Evolutionary conservation across 2,329 filamentous ascomycete genomes (phyloP).

Genomic region (Colletotrichum lentis): DNA sequence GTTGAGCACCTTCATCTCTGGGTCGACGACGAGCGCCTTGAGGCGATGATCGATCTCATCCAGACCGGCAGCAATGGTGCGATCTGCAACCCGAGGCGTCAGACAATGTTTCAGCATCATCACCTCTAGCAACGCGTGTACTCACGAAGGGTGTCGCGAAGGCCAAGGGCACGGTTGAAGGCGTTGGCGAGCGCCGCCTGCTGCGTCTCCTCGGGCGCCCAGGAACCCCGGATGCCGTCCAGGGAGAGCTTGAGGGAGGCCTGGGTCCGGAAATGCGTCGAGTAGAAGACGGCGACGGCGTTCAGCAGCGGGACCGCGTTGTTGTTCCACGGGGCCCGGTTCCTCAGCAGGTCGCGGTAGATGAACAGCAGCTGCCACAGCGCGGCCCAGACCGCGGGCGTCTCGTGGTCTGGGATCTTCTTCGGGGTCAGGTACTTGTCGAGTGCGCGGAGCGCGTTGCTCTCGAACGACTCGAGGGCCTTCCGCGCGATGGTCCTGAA

Average conservation of each 20-base stretch:
- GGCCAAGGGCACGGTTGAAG: slow-evolving; percentile 26
- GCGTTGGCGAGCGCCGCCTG: slow-evolving; percentile 4
- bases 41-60: slow-evolving; percentile 22
- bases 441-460: slow-evolving; percentile 51
- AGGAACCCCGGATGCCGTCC: not conserved
- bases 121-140: not conserved
- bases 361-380: slow-evolving; percentile 61
- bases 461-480: slow-evolving; percentile 49
- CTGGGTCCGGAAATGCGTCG: slow-evolving; percentile 39
- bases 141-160: slow-evolving; percentile 50
- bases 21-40: slow-evolving; percentile 31
- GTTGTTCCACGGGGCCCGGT: not conserved
- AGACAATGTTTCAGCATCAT: not conserved
- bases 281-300: slow-evolving; percentile 41
- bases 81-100: slow-evolving; percentile 1
- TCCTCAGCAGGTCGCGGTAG: slow-evolving; percentile 53
- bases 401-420: slow-evolving; percentile 45
- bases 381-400: slow-evolving; percentile 57
- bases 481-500: slow-evolving; percentile 52
- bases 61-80: slow-evolving; percentile 4
- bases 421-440: slow-evolving; percentile 47
- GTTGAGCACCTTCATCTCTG: slow-evolving; percentile 31
- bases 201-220: slow-evolving; percentile 5
- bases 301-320: slow-evolving; percentile 32
- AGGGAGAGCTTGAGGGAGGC: slow-evolving; percentile 34